Evolutionary conservation across 1,284 basidiomycete genomes (phyloP).

Genomic region (Lignosus rhinocerotis): DNA sequence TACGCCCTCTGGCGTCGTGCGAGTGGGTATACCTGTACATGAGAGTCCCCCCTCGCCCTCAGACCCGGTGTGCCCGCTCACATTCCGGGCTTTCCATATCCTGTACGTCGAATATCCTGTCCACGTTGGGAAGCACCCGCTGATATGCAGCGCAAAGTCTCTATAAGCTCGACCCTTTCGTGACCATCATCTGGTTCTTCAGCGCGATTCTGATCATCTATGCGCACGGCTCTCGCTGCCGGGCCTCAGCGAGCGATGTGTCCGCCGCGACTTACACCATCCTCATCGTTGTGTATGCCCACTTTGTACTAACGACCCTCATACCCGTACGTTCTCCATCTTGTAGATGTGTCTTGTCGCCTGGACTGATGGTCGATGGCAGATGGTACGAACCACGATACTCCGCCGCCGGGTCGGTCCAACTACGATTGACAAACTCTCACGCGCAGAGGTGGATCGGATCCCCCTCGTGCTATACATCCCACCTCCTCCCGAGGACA

Average conservation of each 20-base stretch:
- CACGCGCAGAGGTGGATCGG: conserved; percentile 62
- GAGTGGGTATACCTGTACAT: neutral
- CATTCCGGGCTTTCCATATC: conserved; percentile 6
- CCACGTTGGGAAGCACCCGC: neutral
- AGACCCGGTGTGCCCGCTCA: conserved; percentile 11
- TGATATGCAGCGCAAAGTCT: neutral
- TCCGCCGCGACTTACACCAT: neutral
- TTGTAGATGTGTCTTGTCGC: neutral
- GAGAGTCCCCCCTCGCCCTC: neutral
- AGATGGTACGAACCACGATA: conserved; percentile 57
- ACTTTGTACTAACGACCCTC: conserved; percentile 71
- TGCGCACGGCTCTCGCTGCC: conserved; percentile 66
- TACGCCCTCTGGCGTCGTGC: neutral
- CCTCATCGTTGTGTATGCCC: conserved; percentile 45
- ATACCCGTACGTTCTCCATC: conserved; percentile 49
- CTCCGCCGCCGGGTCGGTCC: conserved; percentile 41
- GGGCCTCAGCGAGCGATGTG: conserved; percentile 43
- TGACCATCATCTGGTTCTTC: conserved; percentile 72
- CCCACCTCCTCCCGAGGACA: conserved; percentile 56
- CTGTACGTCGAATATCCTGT: neutral
- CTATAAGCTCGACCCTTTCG: conserved; percentile 31
- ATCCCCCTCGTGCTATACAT: conserved; percentile 81
- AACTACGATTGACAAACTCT: conserved; percentile 56
- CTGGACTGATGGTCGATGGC: no score
- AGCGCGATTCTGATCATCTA: conserved; percentile 70